Conservation (phyloP, 2,329 filamentous ascomycete species). For the Fusarium nanum region DNA sequence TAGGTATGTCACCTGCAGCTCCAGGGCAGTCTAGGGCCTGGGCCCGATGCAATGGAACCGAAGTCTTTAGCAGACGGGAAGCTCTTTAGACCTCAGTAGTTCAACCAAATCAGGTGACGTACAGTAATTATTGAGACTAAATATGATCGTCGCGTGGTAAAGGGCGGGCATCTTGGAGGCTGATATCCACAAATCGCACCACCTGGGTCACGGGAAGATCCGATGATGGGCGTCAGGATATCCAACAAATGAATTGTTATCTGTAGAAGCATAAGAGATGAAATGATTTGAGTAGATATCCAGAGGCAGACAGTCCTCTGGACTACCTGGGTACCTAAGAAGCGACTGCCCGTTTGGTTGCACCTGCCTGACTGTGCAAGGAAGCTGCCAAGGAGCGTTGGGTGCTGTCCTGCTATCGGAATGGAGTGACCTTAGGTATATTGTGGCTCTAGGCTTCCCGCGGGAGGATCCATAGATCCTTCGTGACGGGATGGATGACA, state of each 20-base stretch:
- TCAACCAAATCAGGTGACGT: not conserved
- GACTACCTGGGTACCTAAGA: not conserved
- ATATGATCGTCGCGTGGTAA: not conserved
- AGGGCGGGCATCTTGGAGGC: not conserved
- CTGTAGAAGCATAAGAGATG: not conserved
- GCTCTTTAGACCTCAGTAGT: not conserved
- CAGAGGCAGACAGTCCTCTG: not conserved
- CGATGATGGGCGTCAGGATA: not conserved
- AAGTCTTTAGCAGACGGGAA: constrained; percentile 1
- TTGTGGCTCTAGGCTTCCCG: not conserved
- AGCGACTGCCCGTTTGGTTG: not conserved
- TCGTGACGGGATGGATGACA: not conserved
- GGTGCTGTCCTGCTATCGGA: no score
- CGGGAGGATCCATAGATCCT: not conserved
- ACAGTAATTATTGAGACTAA: not conserved
- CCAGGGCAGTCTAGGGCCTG: not conserved
- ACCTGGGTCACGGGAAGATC: not conserved
- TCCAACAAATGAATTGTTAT: not conserved
- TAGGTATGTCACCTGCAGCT: not conserved
- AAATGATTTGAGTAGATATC: not conserved
- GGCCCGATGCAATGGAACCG: constrained; percentile 23
- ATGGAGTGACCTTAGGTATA: not conserved
- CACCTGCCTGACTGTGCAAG: not conserved
- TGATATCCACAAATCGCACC: not conserved
- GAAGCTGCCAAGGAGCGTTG: not conserved